Evolutionary conservation across 164 flowering plant genomes (phyloP), one percentile per base, ranked within the genome.

Genomic region (Kalanchoe fedtschenkoi): DNA sequence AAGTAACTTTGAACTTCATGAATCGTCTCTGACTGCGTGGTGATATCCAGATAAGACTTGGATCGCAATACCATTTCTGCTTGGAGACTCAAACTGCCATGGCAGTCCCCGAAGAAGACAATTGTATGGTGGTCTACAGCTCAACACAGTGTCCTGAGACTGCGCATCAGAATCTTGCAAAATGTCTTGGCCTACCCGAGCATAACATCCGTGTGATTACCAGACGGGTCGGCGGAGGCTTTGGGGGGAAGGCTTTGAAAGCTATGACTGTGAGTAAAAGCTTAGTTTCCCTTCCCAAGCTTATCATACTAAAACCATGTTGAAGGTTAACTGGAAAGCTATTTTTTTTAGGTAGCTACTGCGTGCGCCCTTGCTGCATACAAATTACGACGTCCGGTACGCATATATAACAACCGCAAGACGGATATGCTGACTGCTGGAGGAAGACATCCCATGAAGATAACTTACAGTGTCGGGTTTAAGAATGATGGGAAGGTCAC

Each of bases 191-290:
- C 41, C 38, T 91, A 74, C 97, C 91, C 58, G 78, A 75, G 16
- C 79, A 87, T 72, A 91, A 87, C 70, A 77, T 91, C 28, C 93
- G 97, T 47, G 88, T 88, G 17, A 80, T 85, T 60, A 86, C 97
- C 32, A 80, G 97, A 77, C 82, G 97, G 69, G 87, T 91, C 71
- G 97, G 97, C 28, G 97, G 97, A 43, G 96, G 96, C 2, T 91
- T 91, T 78, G 97, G 97, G 60, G 97, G 97, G 58, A 91, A 91
- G 78, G 83, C 85, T 19, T 32, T 80, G 33, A 83, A 63, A 72
- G 65, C 96, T 34, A 72, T 76, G 69, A 76, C 88, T 58, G 92
- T 88, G 71, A 86, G 95, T 88, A 74, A 68, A 29, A n/a, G 24
- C 11, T 3, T 17, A 51, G 26, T 51, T 51, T 51, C 17, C n/a